Conservation (phyloP, 2,329 filamentous ascomycete species). For the Diplocarpon rosae region DNA sequence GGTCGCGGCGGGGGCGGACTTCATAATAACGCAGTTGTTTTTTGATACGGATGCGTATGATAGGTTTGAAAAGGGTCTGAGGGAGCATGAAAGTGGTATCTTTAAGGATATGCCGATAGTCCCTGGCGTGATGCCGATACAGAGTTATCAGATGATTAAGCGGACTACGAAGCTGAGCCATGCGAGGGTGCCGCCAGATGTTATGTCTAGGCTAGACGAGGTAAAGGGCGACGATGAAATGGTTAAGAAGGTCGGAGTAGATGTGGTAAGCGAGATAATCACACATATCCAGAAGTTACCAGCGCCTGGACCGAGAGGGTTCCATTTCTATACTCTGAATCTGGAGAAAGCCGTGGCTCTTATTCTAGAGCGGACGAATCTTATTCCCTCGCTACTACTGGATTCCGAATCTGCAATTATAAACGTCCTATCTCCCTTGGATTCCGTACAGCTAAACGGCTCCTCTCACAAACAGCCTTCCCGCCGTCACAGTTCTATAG, state of each 20-base stretch:
- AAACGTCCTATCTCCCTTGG: conserved; percentile 34
- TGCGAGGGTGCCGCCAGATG: conserved; percentile 61
- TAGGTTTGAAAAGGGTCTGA: conserved; percentile 63
- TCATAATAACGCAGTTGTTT: conserved; percentile 97
- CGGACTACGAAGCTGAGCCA: conserved; percentile 91
- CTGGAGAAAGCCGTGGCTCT: conserved; percentile 93
- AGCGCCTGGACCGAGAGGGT: conserved; percentile 57
- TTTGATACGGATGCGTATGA: conserved; percentile 81
- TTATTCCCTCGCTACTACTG: conserved; percentile 54
- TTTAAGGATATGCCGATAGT: conserved; percentile 87
- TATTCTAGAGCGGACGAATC: conserved; percentile 72
- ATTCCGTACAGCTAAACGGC: conserved; percentile 42
- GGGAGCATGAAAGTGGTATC: conserved; percentile 69
- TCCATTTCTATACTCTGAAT: conserved; percentile 97
- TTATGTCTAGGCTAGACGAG: conserved; percentile 59
- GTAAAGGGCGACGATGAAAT: conserved; percentile 72
- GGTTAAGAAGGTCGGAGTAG: conserved; percentile 69
- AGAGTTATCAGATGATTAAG: conserved; percentile 92
- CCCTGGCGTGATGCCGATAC: conserved; percentile 92
- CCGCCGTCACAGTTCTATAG: conserved; percentile 42
- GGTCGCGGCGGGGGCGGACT: conserved; percentile 82
- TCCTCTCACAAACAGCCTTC: conserved; percentile 18
- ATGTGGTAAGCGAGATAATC: conserved; percentile 76
- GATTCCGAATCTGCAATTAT: conserved; percentile 30
- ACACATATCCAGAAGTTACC: conserved; percentile 59